Conservation (phyloP, 768 basidiomycete species). For the Trametes punicea region DNA sequence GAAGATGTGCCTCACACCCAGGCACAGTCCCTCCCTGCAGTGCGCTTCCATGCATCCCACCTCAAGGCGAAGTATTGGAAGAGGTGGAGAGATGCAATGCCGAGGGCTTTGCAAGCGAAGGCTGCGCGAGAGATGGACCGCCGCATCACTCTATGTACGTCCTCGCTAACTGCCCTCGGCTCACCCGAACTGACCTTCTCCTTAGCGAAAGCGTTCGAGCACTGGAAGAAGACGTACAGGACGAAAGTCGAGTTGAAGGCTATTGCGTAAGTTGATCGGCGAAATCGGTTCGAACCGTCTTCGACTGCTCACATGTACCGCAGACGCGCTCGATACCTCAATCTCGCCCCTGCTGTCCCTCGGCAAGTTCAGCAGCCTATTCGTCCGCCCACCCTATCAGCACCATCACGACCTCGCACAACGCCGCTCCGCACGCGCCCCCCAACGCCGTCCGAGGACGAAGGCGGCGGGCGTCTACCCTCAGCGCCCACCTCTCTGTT, state of each 20-base stretch:
- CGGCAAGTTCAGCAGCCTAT: conserved; percentile 29
- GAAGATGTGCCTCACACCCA: not conserved
- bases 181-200: conserved; percentile 7
- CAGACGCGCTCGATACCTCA: conserved; percentile 80
- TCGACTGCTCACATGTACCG: conserved; percentile 12
- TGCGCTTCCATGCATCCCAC: conserved; percentile 66
- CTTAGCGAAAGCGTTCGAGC: conserved; percentile 52
- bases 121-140: conserved; percentile 62
- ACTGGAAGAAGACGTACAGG: conserved; percentile 67
- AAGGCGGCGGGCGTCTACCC: conserved; percentile 3
- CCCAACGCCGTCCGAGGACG: conserved; percentile 14
- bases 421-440: conserved; percentile 12
- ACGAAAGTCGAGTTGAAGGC: conserved; percentile 75
- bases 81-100: conserved; percentile 67
- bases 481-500: conserved; percentile 16
- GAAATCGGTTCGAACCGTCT: conserved; percentile 7
- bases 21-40: conserved; percentile 69
- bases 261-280: conserved; percentile 61
- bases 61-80: conserved; percentile 61
- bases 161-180: not conserved
- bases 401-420: not conserved
- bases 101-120: conserved; percentile 61
- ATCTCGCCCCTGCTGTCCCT: conserved; percentile 57
- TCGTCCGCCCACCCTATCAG: conserved; percentile 25
- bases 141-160: conserved; percentile 55